Evolutionary conservation across 1,284 basidiomycete genomes (phyloP).

Genomic region (Apiotrichum gracile): DNA sequence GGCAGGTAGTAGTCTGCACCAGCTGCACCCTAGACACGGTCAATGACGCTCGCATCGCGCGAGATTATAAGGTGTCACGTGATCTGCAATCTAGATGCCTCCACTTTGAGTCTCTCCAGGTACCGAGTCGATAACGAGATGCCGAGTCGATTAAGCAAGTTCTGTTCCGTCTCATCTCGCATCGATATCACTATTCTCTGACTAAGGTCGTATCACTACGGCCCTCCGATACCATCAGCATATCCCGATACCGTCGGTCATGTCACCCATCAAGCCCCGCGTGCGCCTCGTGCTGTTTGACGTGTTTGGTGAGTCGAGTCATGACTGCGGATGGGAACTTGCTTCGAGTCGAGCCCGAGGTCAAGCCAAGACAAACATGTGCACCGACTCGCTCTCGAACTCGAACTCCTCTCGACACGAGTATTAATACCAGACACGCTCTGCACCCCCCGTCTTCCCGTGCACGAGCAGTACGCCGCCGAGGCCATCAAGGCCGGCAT

Average conservation of each 20-base stretch:
- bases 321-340: no score
- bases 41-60: no score
- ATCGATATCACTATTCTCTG: not conserved
- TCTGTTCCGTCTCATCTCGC: no score
- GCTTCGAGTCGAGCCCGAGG: no score
- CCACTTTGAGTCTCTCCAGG: not conserved
- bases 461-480: slow-evolving; percentile 46
- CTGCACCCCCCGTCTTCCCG: slow-evolving; percentile 42
- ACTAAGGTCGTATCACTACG: not conserved
- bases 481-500: slow-evolving; percentile 41
- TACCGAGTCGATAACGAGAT: no score
- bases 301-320: slow-evolving; percentile 36
- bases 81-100: not conserved
- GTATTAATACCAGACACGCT: slow-evolving; percentile 35
- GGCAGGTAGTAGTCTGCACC: not conserved
- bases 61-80: not conserved
- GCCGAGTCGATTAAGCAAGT: no score
- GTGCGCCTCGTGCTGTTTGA: slow-evolving; percentile 46
- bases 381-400: no score
- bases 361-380: no score
- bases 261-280: slow-evolving; percentile 4
- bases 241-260: not conserved
- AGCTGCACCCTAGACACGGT: no score
- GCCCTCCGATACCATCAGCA: no score
- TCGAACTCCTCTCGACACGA: not conserved